Base-by-base conservation (phyloP, 768 basidiomycete species). In the Rossbeevera mucosa region DNA sequence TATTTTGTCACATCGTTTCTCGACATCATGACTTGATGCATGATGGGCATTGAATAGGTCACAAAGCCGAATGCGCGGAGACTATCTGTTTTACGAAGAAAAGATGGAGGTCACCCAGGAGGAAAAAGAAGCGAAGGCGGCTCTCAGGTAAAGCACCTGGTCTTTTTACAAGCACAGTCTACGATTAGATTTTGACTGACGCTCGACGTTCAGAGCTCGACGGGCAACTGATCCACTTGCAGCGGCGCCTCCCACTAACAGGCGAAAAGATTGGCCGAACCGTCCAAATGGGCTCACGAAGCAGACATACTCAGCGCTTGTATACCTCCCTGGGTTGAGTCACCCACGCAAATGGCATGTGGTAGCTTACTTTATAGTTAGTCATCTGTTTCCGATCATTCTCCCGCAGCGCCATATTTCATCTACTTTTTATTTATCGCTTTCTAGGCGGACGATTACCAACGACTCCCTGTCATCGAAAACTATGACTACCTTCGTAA, bases 271-370 rank as follows among this genome's bases (percentile, higher is more conserved):
- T 63, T 74, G 88, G 7, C 88, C 88, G 11, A 81, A 86, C 31
- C 88, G 89, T 58, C 82, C 82, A 14, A 81, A 86, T 56, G 88
- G 88, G n/a, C 75, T 91, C 47, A 91, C 88, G 40, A 91, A 91
- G 71, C 88, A 91, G 64, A 91, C 88, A 0, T 90, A 89, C 63
- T 89, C 87, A 7, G 88, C 87, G 25, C 80, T 82, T 33, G 86
- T 88, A 42, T 76, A 83, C 63, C 72, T 83, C 53, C 83, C 82
- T 33, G 82, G 80, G 45, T 71, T 76, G 33, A 72, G 71, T 50
- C 76, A 77, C 48, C 76, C 78, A 25, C 78, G 81, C 40, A 88
- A 88, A 76, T 91, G 88, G 88, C 88, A 91, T 71, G 78, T 90
- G 46, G 87, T 88, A 52, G 86, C 87, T 43, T 90, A 90, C 73